phyloP scores from a whole-genome alignment of 176 grass and related monocot genomes.

The Carex myosuroides region DNA sequence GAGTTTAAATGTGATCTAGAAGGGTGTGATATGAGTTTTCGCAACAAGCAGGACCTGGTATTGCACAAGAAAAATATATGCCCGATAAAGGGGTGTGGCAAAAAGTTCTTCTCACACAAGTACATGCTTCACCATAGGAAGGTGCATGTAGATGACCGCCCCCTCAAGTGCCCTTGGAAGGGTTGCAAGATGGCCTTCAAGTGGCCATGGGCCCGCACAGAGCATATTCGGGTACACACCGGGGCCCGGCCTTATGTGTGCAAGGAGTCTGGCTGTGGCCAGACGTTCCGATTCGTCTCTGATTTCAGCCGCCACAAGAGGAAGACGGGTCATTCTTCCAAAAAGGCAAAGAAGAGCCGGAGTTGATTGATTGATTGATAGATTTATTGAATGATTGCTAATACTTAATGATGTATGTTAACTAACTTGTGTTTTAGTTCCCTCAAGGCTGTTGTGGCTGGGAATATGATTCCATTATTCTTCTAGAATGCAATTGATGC shows the following conservation, averaged over 20 bases:
- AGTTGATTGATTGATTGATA: constrained; percentile 16
- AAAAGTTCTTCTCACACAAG: constrained; percentile 97
- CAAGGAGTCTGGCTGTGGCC: constrained; percentile 66
- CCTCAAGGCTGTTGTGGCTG: constrained; percentile 13
- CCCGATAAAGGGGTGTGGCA: constrained; percentile 81
- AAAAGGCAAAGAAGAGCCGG: constrained; percentile 51
- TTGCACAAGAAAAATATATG: constrained; percentile 90
- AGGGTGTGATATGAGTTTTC: constrained; percentile 90
- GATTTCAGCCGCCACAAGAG: constrained; percentile 99
- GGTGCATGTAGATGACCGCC: constrained; percentile 92
- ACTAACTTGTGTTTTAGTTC: constrained; percentile 13
- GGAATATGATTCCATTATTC: constrained; percentile 10
- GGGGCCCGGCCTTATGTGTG: constrained; percentile 81
- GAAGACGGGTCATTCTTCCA: constrained; percentile 79
- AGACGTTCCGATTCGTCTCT: constrained; percentile 95
- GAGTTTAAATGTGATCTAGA: constrained; percentile 73
- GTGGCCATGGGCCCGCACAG: constrained; percentile 96
- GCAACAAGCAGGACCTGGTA: constrained; percentile 60
- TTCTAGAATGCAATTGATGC: constrained; percentile 14
- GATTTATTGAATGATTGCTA: constrained; percentile 14
- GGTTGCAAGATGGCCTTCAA: constrained; percentile 95
- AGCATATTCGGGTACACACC: constrained; percentile 92
- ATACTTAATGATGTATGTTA: constrained; percentile 1
- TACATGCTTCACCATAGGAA: constrained; percentile 94
- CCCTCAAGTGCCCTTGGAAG: constrained; percentile 63